These are phyloP conservation scores for Rhodosporidiobolus sp. DNA, from an alignment of 768 basidiomycete genomes.

Conservation along the genomic window DNA sequence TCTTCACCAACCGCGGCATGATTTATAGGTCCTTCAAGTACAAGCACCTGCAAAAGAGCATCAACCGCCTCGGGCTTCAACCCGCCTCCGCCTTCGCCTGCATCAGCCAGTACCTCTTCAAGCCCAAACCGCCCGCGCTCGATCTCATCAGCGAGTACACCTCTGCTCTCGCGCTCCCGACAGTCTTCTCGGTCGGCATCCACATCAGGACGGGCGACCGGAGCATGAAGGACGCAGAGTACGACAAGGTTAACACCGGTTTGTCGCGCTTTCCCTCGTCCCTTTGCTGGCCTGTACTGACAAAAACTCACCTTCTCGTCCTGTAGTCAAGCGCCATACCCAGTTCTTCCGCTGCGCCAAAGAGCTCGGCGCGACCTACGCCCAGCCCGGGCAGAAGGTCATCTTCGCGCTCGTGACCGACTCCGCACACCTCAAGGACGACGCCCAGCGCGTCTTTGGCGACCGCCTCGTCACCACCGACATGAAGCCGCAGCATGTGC, in stretches of 20 bases:
- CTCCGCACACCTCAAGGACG: slow-evolving; percentile 23
- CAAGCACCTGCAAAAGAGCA: slow-evolving; percentile 32
- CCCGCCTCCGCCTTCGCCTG: slow-evolving; percentile 29
- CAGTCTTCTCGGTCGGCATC: slow-evolving; percentile 31
- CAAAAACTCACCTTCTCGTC: no score
- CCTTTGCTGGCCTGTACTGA: neutral
- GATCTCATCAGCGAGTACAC: slow-evolving; percentile 34
- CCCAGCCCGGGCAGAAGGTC: slow-evolving; percentile 13
- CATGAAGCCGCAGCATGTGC: slow-evolving; percentile 31
- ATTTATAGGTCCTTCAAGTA: slow-evolving; percentile 34
- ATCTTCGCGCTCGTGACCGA: slow-evolving; percentile 37
- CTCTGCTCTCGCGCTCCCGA: slow-evolving; percentile 19
- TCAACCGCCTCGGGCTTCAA: slow-evolving; percentile 19
- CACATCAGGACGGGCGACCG: slow-evolving; percentile 34
- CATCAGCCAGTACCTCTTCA: slow-evolving; percentile 38
- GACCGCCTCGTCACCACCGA: slow-evolving; percentile 27
- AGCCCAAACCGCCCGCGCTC: slow-evolving; percentile 29
- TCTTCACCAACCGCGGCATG: slow-evolving; percentile 37
- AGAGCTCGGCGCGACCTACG: slow-evolving; percentile 35
- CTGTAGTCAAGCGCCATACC: slow-evolving; percentile 28
- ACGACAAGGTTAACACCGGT: slow-evolving; percentile 32
- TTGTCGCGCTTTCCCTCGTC: neutral
- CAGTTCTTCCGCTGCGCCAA: slow-evolving; percentile 37
- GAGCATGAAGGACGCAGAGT: slow-evolving; percentile 33
- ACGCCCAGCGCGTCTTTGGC: slow-evolving; percentile 21